Conservation (phyloP, 176 grass and related monocot genomes). For the Oryza glaberrima region DNA sequence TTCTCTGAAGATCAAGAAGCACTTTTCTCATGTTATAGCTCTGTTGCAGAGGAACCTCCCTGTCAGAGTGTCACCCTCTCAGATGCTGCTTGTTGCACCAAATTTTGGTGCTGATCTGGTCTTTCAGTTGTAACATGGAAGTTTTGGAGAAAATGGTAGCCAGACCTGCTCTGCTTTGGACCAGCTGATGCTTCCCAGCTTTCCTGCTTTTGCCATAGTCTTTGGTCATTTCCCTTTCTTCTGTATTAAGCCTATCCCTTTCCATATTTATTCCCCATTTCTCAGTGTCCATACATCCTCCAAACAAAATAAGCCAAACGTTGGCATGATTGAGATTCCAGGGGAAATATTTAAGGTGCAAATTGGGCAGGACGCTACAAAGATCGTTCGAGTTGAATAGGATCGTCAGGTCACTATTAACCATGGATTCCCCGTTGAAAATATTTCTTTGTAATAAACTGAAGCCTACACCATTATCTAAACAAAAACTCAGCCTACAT, state of each 20-base stretch:
- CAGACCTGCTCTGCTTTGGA: constrained; percentile 11
- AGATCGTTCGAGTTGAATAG: background rate
- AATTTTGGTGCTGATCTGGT: background rate
- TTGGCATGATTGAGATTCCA: background rate
- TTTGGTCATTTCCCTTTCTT: constrained; percentile 11
- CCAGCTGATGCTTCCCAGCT: constrained; percentile 33
- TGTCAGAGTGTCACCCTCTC: background rate
- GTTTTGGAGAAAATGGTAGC: constrained; percentile 8
- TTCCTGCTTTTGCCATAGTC: background rate
- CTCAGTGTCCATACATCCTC: constrained; percentile 17
- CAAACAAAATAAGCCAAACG: background rate
- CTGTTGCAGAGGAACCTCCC: constrained; percentile 22
- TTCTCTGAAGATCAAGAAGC: too few relatives aligned
- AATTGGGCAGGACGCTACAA: background rate
- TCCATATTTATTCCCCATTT: constrained; percentile 25
- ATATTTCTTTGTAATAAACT: too few relatives aligned
- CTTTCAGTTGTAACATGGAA: background rate
- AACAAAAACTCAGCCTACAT: too few relatives aligned
- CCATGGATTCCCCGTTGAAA: too few relatives aligned
- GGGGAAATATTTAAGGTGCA: background rate
- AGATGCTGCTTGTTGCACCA: background rate
- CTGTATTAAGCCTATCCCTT: constrained; percentile 1
- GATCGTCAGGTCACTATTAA: background rate
- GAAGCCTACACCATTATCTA: too few relatives aligned
- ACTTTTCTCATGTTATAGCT: background rate